Evolutionary conservation across 208 protist species (phyloP).

Genomic region (Trypanosoma caninum): DNA sequence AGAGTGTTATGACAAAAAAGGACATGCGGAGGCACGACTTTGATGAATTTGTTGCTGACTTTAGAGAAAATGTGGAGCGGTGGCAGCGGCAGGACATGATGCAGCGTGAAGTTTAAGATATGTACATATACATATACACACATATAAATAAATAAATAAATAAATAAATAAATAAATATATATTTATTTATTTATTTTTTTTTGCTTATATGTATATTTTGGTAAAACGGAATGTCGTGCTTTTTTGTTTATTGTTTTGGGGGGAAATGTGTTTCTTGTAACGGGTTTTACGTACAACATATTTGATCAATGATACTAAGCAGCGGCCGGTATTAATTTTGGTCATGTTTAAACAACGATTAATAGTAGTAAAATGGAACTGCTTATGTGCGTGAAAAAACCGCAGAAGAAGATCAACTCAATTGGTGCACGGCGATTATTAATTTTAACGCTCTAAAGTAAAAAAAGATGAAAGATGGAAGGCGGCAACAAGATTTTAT

Average conservation of each 20-base stretch:
- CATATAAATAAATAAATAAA: background rate
- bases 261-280: slow-evolving; percentile 98
- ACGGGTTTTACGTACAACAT: slow-evolving; percentile 98
- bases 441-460: too few relatives aligned
- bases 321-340: slow-evolving; percentile 99
- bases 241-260: slow-evolving; percentile 96
- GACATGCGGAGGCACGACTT: slow-evolving; percentile 70
- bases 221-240: slow-evolving; percentile 97
- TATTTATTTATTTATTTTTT: slow-evolving; percentile 7
- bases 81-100: slow-evolving; percentile 72
- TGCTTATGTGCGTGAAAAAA: too few relatives aligned
- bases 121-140: too few relatives aligned
- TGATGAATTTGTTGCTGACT: slow-evolving; percentile 78
- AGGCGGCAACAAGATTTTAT: too few relatives aligned
- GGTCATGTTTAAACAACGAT: too few relatives aligned
- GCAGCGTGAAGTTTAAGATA: slow-evolving; percentile 13
- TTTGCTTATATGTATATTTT: slow-evolving; percentile 11
- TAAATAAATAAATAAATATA: background rate
- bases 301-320: slow-evolving; percentile 93
- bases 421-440: too few relatives aligned
- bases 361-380: too few relatives aligned
- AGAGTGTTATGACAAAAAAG: slow-evolving; percentile 80
- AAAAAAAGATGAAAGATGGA: too few relatives aligned
- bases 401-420: too few relatives aligned
- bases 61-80: slow-evolving; percentile 61